Percentiles rank a stretch among this genome's conserved stretches.
Conservation (phyloP, 2,329 filamentous ascomycete genomes). For the Aspergillus vadensis region DNA sequence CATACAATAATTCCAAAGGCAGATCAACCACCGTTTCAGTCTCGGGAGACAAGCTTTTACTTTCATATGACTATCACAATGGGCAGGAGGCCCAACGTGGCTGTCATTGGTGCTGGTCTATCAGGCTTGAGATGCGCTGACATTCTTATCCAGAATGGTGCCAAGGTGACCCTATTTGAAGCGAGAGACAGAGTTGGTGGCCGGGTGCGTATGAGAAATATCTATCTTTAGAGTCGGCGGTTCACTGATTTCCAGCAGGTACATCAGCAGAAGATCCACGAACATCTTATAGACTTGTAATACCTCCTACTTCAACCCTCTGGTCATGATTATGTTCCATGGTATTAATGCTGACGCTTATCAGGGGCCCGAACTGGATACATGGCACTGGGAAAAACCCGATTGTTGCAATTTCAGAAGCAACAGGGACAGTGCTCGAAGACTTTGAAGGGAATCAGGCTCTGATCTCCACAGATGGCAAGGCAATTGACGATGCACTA, state of each 20-base stretch:
- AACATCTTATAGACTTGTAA: slow-evolving; percentile 60
- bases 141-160: slow-evolving; percentile 57
- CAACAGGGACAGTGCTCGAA: slow-evolving; percentile 54
- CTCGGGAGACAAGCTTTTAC: background rate
- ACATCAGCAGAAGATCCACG: slow-evolving; percentile 51
- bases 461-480: slow-evolving; percentile 52
- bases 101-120: slow-evolving; percentile 62
- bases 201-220: slow-evolving; percentile 44
- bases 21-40: background rate
- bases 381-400: slow-evolving; percentile 64
- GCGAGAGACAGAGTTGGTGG: slow-evolving; percentile 61
- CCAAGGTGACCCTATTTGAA: slow-evolving; percentile 62
- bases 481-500: slow-evolving; percentile 38
- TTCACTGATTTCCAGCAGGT: slow-evolving; percentile 41
- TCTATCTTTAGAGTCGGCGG: background rate
- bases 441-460: slow-evolving; percentile 55
- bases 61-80: slow-evolving; percentile 21
- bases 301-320: slow-evolving; percentile 21
- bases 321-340: background rate
- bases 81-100: slow-evolving; percentile 52
- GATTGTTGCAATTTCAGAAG: slow-evolving; percentile 57
- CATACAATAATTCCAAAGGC: background rate
- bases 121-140: slow-evolving; percentile 63
- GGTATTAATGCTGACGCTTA: slow-evolving; percentile 18
- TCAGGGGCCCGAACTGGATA: slow-evolving; percentile 66